Evolutionary conservation across 768 basidiomycete species (phyloP), one percentile per base, ranked within the genome.

Genomic region (Lactifluus rugatus): DNA sequence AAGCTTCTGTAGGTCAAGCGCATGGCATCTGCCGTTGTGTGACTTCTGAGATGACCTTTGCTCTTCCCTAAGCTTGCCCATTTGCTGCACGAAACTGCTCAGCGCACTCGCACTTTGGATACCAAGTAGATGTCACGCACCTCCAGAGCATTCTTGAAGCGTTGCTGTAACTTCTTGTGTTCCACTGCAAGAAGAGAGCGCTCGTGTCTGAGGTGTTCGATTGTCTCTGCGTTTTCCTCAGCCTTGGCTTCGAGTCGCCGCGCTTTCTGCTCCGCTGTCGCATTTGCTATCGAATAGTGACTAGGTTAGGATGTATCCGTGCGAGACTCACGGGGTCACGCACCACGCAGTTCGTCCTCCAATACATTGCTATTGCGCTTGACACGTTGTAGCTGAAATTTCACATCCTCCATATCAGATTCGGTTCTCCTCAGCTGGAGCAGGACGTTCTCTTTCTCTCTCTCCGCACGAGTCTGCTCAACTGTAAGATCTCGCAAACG

Each of bases 331-430:
- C 17, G 36, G 3, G 26, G n/a, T 28, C 19, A 65, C 78, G 26
- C 67, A 87, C 89, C 76, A 72, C 86, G 78, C 45, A 91, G 75
- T 58, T 92, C 88, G 48, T 73, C 76, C 68, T 91, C 89, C 26
- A 93, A 74, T 19, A 81, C 80, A 25, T 81, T 76, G 62, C 85
- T 91, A 65, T 89, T 84, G 57, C 82, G 80, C 70, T 89, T 92
- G 69, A 81, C 73, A 55, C 75, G 76, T 45, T 84, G 80, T 7
- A 91, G 69, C 34, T 92, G 83, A 13, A 77, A 70, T 62, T 81
- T 84, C 44, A 92, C 80, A 51, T 85, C 86, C 25, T 85, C 81
- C 80, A 92, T 89, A 65, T 89, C 88, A 42, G 80, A 77, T 74
- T 90, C 86, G 13, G 85, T 85, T 26, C 87, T 78, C 60, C 81